phyloP scores from a whole-genome alignment of 345 rosid species.

The Raphanus raphanistrum region DNA sequence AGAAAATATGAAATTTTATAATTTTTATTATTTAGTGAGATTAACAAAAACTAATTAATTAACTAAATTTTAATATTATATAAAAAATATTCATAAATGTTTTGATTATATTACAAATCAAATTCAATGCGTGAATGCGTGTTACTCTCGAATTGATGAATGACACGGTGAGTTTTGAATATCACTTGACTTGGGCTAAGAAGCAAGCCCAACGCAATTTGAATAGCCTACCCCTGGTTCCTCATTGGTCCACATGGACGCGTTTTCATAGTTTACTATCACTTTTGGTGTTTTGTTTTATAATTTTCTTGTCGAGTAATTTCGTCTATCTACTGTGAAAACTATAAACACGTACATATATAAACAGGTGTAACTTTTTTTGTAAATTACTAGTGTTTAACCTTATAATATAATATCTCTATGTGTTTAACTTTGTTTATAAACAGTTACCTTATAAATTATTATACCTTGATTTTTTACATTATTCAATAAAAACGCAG shows the following conservation, averaged over 20 bases:
- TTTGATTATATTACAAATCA: no score
- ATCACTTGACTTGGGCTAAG: slow-evolving; percentile 26
- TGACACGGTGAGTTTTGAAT: slow-evolving; percentile 26
- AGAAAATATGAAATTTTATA: no score
- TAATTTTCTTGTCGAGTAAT: slow-evolving; percentile 4
- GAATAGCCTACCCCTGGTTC: slow-evolving; percentile 28
- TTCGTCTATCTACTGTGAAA: slow-evolving; percentile 10
- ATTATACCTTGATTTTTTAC: neutral
- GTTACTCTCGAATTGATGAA: slow-evolving; percentile 3
- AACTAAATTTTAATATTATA: no score
- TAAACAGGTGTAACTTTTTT: neutral
- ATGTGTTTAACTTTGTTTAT: no score
- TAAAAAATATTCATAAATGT: no score
- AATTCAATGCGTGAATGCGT: no score
- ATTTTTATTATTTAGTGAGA: no score
- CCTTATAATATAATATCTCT: neutral
- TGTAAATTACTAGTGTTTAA: neutral
- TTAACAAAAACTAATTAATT: no score
- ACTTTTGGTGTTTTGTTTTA: slow-evolving; percentile 9
- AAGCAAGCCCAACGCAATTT: slow-evolving; percentile 34
- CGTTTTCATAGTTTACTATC: slow-evolving; percentile 11
- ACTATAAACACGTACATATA: neutral
- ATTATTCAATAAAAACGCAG: neutral
- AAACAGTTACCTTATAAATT: neutral
- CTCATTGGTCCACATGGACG: slow-evolving; percentile 32